Conservation (phyloP, 129 eudicot species). For the Helichrysum umbraculigerum region DNA sequence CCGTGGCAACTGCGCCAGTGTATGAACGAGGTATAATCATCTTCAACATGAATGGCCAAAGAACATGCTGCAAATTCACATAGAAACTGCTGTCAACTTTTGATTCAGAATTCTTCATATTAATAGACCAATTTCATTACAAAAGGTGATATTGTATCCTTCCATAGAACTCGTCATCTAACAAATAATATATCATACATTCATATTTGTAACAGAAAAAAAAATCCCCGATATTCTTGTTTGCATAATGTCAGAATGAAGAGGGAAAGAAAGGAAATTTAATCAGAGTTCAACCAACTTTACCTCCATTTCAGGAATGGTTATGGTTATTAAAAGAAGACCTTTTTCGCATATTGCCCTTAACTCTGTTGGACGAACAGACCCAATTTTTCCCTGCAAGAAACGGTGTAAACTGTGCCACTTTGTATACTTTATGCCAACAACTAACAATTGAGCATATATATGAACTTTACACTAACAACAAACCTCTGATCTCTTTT, state of each 20-base stretch:
- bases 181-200: neutral
- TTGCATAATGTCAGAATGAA: conserved; percentile 3
- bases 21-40: conserved; percentile 88
- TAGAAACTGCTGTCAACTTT: conserved; percentile 8
- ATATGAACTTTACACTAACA: neutral
- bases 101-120: neutral
- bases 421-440: conserved; percentile 13
- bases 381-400: conserved; percentile 63
- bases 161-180: neutral
- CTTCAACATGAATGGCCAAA: conserved; percentile 98
- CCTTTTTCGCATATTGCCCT: conserved; percentile 89
- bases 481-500: conserved; percentile 75
- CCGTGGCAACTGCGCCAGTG: conserved; percentile 97
- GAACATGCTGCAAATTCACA: conserved; percentile 71
- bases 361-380: conserved; percentile 68
- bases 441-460: neutral
- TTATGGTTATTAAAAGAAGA: conserved; percentile 84
- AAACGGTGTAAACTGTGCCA: conserved; percentile 7
- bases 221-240: neutral
- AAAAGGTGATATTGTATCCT: conserved; percentile 12
- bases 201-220: neutral
- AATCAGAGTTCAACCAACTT: conserved; percentile 10
- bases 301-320: conserved; percentile 99
- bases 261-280: conserved; percentile 3
- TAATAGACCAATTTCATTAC: neutral